A percentile compares a stretch with the other conserved stretches of the same genome.
Evolutionary conservation across 179 eudicot genomes (phyloP).

Genomic region (Kewa caespitosa): DNA sequence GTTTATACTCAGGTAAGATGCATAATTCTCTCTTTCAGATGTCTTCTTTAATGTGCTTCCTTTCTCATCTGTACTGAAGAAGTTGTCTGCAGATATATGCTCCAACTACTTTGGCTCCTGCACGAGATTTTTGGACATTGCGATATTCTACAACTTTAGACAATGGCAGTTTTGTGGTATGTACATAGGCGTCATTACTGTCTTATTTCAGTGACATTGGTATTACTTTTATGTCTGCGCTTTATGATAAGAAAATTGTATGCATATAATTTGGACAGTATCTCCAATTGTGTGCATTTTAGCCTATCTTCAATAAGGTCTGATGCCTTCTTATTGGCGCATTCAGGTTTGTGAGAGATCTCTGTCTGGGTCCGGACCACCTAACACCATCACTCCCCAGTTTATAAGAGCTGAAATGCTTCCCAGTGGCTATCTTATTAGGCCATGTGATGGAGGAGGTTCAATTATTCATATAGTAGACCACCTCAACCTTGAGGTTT

Average conservation of each 20-base stretch:
- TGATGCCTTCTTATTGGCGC: constrained; percentile 13
- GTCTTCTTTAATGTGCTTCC: background rate
- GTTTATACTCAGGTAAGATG: constrained; percentile 74
- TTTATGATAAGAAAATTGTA: background rate
- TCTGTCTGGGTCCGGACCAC: constrained; percentile 84
- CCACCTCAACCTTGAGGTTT: constrained; percentile 88
- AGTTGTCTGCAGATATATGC: constrained; percentile 65
- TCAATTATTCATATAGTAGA: constrained; percentile 93
- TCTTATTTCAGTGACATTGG: background rate
- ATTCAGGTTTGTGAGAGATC: constrained; percentile 94
- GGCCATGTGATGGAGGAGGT: constrained; percentile 98
- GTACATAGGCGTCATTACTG: constrained; percentile 6
- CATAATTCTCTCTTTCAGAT: background rate
- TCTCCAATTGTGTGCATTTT: background rate
- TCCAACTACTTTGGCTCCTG: constrained; percentile 92
- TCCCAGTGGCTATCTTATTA: constrained; percentile 89
- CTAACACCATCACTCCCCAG: constrained; percentile 66
- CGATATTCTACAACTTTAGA: constrained; percentile 85
- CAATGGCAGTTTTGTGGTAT: constrained; percentile 93
- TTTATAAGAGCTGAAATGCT: constrained; percentile 92
- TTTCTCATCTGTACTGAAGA: constrained; percentile 1
- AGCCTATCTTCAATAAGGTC: background rate
- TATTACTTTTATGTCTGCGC: background rate
- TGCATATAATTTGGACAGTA: background rate
- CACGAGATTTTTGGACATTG: constrained; percentile 94